Evolutionary conservation across 2,329 filamentous ascomycete genomes (phyloP).

Genomic region (Atkinsonella hypoxylon): DNA sequence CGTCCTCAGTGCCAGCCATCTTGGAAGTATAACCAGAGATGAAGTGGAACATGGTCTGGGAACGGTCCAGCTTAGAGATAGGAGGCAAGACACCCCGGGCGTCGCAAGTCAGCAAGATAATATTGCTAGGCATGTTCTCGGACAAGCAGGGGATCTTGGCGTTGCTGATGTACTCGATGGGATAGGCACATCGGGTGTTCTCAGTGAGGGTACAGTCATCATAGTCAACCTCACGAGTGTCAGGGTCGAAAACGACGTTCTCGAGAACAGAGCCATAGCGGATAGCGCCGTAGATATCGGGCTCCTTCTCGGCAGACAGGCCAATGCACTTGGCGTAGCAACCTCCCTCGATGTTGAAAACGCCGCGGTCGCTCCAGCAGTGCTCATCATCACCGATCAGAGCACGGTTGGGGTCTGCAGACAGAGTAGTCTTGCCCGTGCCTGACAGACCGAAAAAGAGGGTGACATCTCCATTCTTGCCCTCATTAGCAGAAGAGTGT

Average conservation of each 20-base stretch:
- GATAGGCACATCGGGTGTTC: slow-evolving; percentile 97
- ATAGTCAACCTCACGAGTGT: slow-evolving; percentile 85
- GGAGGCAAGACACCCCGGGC: slow-evolving; percentile 93
- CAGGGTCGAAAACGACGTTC: slow-evolving; percentile 95
- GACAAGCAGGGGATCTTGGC: slow-evolving; percentile 96
- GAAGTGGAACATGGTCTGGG: slow-evolving; percentile 99
- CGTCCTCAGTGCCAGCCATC: slow-evolving; percentile 98
- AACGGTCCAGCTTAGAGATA: slow-evolving; percentile 88
- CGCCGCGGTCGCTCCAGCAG: slow-evolving; percentile 93
- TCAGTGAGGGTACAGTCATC: slow-evolving; percentile 91
- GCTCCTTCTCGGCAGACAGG: slow-evolving; percentile 96
- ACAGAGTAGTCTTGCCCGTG: slow-evolving; percentile 97
- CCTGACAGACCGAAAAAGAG: slow-evolving; percentile 99
- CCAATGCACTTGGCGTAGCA: slow-evolving; percentile 99
- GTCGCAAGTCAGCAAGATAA: slow-evolving; percentile 95
- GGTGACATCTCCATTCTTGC: slow-evolving; percentile 85
- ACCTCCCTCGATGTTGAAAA: slow-evolving; percentile 99
- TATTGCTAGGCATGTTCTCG: slow-evolving; percentile 83
- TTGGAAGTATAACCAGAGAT: slow-evolving; percentile 99
- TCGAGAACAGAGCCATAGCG: slow-evolving; percentile 94
- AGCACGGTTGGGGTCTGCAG: slow-evolving; percentile 89
- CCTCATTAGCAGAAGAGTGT: slow-evolving; percentile 97
- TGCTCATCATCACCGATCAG: slow-evolving; percentile 98
- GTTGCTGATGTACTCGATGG: slow-evolving; percentile 97
- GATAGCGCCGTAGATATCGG: slow-evolving; percentile 94